Evolutionary conservation across 345 rosid species (phyloP).

Genomic region (Physaria fendleri): DNA sequence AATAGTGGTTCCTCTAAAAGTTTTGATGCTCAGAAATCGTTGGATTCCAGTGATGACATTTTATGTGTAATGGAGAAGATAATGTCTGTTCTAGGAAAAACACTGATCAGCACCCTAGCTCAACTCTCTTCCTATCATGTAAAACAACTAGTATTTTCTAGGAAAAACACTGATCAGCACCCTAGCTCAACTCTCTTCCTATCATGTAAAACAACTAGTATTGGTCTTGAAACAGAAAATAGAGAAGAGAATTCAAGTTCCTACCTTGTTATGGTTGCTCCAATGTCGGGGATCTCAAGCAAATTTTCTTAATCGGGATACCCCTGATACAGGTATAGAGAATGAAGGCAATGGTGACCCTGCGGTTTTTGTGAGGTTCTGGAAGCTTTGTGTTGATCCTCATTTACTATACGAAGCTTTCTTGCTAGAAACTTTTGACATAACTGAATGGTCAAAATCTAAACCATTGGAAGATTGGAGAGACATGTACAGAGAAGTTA

Average conservation of each 20-base stretch:
- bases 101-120: constrained; percentile 36
- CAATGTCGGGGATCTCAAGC: constrained; percentile 40
- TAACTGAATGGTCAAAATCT: constrained; percentile 34
- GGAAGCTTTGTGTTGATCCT: constrained; percentile 66
- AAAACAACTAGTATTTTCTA: constrained; percentile 43
- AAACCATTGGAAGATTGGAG: constrained; percentile 51
- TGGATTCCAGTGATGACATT: constrained; percentile 34
- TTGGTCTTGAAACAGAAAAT: constrained; percentile 43
- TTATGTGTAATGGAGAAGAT: constrained; percentile 33
- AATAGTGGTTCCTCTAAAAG: constrained; percentile 28
- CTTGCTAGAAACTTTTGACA: constrained; percentile 47
- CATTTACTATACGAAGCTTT: constrained; percentile 52
- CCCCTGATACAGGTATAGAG: constrained; percentile 30
- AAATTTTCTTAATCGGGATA: constrained; percentile 29
- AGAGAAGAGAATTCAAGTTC: constrained; percentile 44
- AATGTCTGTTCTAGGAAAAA: constrained; percentile 39
- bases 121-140: constrained; percentile 68
- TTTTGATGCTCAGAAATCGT: constrained; percentile 29
- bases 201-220: constrained; percentile 55
- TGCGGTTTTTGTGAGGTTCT: constrained; percentile 36
- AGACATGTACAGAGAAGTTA: constrained; percentile 37
- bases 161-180: constrained; percentile 40
- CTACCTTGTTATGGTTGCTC: constrained; percentile 58
- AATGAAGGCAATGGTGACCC: constrained; percentile 35
- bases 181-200: constrained; percentile 55